These are phyloP conservation scores for Mycena vulgaris DNA, from an alignment of 768 basidiomycete species.

Conservation along the genomic window DNA sequence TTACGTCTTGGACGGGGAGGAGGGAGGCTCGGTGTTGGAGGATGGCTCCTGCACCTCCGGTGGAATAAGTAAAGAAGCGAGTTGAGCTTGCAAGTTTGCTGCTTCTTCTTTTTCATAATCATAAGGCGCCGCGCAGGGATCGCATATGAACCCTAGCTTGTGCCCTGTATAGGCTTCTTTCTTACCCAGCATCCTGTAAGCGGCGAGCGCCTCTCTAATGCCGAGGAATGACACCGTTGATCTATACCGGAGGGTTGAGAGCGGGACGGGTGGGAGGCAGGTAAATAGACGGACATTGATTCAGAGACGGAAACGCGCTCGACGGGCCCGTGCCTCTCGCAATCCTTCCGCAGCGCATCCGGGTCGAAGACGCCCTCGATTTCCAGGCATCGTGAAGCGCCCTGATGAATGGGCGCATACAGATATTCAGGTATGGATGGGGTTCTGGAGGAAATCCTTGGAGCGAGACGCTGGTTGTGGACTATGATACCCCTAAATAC, in stretches of 20 bases:
- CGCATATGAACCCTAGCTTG: neutral
- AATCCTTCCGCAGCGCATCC: conserved; percentile 2
- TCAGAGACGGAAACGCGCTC: conserved; percentile 11
- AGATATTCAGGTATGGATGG: neutral
- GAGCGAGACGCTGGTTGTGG: conserved; percentile 7
- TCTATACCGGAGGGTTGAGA: neutral
- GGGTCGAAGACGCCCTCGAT: conserved; percentile 17
- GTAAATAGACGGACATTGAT: conserved; percentile 7
- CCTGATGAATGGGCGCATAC: neutral
- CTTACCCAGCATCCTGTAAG: conserved; percentile 3
- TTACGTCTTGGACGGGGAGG: no score
- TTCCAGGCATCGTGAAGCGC: conserved; percentile 26
- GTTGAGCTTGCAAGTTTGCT: conserved; percentile 4
- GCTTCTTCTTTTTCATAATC: neutral
- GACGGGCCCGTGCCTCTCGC: conserved; percentile 2
- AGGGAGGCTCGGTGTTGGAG: no score
- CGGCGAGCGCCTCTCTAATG: neutral
- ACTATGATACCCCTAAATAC: conserved; percentile 17
- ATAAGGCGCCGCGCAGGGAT: conserved; percentile 18
- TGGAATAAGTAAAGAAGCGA: conserved; percentile 13
- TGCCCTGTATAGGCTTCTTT: conserved; percentile 1
- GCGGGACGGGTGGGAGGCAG: neutral
- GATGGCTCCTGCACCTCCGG: neutral
- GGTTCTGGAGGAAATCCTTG: no score
- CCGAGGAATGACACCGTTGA: conserved; percentile 13